These are phyloP conservation scores for Blechomonas ayalai DNA, from an alignment of 208 protist species.

Conservation along the genomic window DNA sequence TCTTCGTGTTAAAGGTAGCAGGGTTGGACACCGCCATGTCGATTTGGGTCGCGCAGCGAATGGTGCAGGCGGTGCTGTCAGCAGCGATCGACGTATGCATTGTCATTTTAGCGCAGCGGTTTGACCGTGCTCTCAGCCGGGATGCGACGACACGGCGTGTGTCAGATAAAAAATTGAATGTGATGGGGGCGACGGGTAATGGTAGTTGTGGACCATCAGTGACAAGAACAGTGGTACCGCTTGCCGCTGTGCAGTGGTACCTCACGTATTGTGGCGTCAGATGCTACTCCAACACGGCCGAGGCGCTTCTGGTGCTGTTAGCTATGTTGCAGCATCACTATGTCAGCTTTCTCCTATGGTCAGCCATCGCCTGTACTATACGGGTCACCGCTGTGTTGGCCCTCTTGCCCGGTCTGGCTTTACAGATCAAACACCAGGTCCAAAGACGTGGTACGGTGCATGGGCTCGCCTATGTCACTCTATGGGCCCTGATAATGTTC, in stretches of 20 bases:
- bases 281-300: constrained; percentile 66
- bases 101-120: constrained; percentile 13
- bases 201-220: constrained; percentile 6
- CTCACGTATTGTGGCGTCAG: constrained; percentile 41
- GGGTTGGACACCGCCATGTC: constrained; percentile 39
- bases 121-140: constrained; percentile 8
- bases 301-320: constrained; percentile 51
- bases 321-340: constrained; percentile 37
- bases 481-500: constrained; percentile 16
- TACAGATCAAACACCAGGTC: constrained; percentile 15
- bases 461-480: constrained; percentile 6
- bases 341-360: constrained; percentile 41
- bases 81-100: constrained; percentile 36
- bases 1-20: constrained; percentile 41
- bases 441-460: constrained; percentile 7
- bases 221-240: constrained; percentile 5
- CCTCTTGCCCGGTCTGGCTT: constrained; percentile 38
- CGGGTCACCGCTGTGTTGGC: constrained; percentile 52
- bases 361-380: constrained; percentile 45
- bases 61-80: constrained; percentile 39
- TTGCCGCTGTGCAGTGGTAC: constrained; percentile 53
- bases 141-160: too few species aligned
- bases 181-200: background rate
- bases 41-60: constrained; percentile 31
- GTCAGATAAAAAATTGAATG: too few species aligned